These are phyloP conservation scores for Acanthamoeba castellanii DNA, from an alignment of 208 protist species.

Conservation along the genomic window DNA sequence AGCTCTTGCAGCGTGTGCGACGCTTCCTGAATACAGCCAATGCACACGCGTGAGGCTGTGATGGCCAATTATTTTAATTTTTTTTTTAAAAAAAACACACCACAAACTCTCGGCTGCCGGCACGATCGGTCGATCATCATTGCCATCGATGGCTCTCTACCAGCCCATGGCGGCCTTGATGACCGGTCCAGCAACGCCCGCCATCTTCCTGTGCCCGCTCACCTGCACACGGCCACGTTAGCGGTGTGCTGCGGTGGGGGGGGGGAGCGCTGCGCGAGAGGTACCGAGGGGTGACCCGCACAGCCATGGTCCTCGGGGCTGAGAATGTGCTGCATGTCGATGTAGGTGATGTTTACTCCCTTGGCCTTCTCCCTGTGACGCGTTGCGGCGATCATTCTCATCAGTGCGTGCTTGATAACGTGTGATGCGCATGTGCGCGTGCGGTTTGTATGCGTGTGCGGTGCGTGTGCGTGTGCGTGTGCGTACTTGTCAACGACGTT, in stretches of 20 bases:
- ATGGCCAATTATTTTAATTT: no score
- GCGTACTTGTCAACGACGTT: constrained; percentile 12
- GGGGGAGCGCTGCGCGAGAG: no score
- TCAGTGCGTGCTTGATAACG: no score
- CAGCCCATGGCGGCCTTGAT: constrained; percentile 72
- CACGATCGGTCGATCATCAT: no score
- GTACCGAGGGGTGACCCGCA: constrained; percentile 56
- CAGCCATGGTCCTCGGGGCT: constrained; percentile 53
- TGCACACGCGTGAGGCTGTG: neutral
- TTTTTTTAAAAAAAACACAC: no score
- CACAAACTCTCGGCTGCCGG: no score
- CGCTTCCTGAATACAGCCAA: neutral
- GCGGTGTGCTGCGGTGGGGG: no score
- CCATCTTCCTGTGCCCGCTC: constrained; percentile 66
- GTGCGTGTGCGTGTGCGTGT: neutral
- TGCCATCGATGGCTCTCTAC: neutral
- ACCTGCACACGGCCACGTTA: neutral
- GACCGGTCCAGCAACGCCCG: neutral
- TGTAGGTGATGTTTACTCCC: constrained; percentile 15
- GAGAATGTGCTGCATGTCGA: constrained; percentile 59
- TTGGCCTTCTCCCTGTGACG: neutral
- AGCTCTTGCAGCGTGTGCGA: constrained; percentile 47
- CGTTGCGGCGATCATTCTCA: no score
- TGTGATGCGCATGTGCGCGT: neutral
- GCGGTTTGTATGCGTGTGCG: neutral